A percentile compares a stretch with the other conserved stretches of the same genome.
phyloP scores from a whole-genome alignment of 108 stramenopile species.

The Conticribra guillardii region DNA sequence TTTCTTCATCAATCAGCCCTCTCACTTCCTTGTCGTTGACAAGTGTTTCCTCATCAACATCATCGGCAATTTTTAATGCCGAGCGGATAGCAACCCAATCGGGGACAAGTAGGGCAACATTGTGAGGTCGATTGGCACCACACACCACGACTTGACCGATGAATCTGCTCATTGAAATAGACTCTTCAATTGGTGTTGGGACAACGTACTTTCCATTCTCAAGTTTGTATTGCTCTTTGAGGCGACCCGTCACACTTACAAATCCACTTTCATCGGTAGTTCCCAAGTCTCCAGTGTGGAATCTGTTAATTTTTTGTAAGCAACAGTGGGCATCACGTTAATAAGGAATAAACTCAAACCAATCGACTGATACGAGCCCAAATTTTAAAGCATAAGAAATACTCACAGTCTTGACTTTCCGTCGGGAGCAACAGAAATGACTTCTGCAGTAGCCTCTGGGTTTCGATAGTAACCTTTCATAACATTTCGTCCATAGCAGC shows the following conservation, averaged over 20 bases:
- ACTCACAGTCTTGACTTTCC: conserved; percentile 85
- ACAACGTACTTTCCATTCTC: conserved; percentile 98
- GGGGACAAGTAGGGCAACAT: conserved; percentile 91
- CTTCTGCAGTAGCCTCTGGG: conserved; percentile 90
- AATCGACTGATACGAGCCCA: too few relatives aligned
- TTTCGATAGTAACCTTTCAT: conserved; percentile 96
- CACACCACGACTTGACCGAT: conserved; percentile 91
- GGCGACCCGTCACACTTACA: conserved; percentile 77
- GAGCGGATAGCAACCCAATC: conserved; percentile 86
- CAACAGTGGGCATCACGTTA: conserved; percentile 4
- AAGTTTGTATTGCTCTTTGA: conserved; percentile 97
- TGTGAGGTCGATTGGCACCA: conserved; percentile 93
- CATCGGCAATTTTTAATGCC: conserved; percentile 55
- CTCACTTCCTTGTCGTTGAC: conserved; percentile 76
- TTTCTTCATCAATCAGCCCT: conserved; percentile 82
- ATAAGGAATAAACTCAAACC: too few relatives aligned
- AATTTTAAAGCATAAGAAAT: too few relatives aligned
- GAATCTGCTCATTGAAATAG: conserved; percentile 87
- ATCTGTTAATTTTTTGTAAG: conserved; percentile 43
- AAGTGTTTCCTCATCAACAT: conserved; percentile 72
- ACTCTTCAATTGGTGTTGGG: conserved; percentile 94
- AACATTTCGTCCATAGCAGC: conserved; percentile 90
- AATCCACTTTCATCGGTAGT: conserved; percentile 71
- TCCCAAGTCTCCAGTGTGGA: conserved; percentile 92
- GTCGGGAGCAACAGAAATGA: conserved; percentile 84